Base-by-base conservation (phyloP, 2,329 filamentous ascomycete species). In the Calonectria pteridis region DNA sequence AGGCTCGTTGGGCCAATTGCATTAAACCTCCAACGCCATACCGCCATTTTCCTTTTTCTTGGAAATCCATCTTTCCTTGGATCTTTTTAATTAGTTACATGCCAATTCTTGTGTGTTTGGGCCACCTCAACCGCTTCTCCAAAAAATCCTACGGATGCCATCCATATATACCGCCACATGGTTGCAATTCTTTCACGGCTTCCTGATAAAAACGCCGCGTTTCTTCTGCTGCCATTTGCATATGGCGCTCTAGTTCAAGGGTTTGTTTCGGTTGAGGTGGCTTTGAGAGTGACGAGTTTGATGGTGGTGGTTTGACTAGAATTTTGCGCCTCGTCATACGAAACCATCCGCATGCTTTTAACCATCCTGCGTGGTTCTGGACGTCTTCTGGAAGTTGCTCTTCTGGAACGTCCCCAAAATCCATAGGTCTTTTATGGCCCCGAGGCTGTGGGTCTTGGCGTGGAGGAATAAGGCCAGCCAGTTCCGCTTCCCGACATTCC, bases 371-470 rank as follows among this genome's bases (percentile, higher is more conserved):
- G 67, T 90, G 87, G 3, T 82, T 83, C 35, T 74, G 81, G 7
- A 90, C 86, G 35, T 86, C 84, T 1, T 85, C 83, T 0, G 88
- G 89, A 2, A 90, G 77, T 2, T 86, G 82, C 16, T 84, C 79
- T 53, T 83, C 81, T 5, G 83, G 79, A 18, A 86, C 78, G 65
- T 85, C 82, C 31, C 82, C 83, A 75, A 86, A 86, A 71, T 86
- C 84, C 26, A 84, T 65, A 1, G 76, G 75, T 23, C 81, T 78
- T 28, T 74, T 77, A 63, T 81, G 80, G 0, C 74, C 71, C 66
- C 81, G 79, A 14, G 85, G 83, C 55, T 82, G 75, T 20, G 82
- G 83, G 33, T 81, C 81, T 20, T 58, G 72, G 43, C 71, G 79
- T 20, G 72, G 73, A n/a, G 77, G 76, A n/a, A 64, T 53, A 35